These are phyloP conservation scores for Chytriomyces sp. DNA, from an alignment of 192 early-diverging fungal genomes.

Conservation along the genomic window DNA sequence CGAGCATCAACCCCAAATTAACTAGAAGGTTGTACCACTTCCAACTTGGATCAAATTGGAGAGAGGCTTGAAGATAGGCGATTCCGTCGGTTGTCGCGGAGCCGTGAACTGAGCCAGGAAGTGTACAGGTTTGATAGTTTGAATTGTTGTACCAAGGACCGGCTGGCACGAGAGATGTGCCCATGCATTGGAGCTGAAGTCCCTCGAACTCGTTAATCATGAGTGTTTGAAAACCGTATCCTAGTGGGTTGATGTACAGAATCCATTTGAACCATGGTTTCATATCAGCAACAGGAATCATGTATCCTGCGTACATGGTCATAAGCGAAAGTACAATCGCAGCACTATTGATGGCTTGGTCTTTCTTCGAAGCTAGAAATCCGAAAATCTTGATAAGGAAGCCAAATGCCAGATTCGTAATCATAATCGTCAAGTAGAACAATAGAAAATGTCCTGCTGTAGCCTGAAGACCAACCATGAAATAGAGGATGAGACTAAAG, in stretches of 20 bases:
- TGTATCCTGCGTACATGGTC: constrained; percentile 62
- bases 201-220: constrained; percentile 66
- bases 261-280: constrained; percentile 59
- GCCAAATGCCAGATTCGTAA: constrained; percentile 56
- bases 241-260: constrained; percentile 67
- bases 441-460: constrained; percentile 57
- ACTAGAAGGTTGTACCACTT: constrained; percentile 45
- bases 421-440: constrained; percentile 57
- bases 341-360: constrained; percentile 52
- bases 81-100: constrained; percentile 57
- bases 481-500: constrained; percentile 63
- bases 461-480: constrained; percentile 59
- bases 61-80: constrained; percentile 59
- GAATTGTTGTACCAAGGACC: constrained; percentile 55
- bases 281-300: constrained; percentile 61
- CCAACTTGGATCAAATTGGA: constrained; percentile 57
- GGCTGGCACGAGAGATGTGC: constrained; percentile 41
- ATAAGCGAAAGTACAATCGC: constrained; percentile 54
- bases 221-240: constrained; percentile 60
- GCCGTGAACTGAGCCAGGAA: constrained; percentile 67
- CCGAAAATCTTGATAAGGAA: constrained; percentile 64
- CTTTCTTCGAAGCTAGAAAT: constrained; percentile 48
- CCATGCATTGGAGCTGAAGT: constrained; percentile 15
- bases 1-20: constrained; percentile 30
- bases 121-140: constrained; percentile 63